phyloP scores from a whole-genome alignment of 2,329 filamentous ascomycete genomes.

The Phialophora tarda region DNA sequence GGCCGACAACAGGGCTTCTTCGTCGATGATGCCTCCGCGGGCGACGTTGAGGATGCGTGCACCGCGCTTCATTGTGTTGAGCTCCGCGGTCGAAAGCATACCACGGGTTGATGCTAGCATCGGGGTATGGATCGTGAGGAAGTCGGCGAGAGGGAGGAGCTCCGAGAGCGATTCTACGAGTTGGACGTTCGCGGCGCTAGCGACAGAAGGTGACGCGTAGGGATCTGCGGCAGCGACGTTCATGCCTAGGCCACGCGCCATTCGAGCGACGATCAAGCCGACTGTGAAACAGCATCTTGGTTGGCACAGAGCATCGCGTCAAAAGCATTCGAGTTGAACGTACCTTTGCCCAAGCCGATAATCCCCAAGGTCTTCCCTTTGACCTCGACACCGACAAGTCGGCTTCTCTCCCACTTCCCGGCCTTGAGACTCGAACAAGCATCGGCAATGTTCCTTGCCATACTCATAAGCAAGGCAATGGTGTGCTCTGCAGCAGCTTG shows the following conservation, averaged over 20 bases:
- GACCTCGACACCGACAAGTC: slow-evolving; percentile 77
- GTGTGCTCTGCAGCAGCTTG: slow-evolving; percentile 81
- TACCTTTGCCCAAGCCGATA: slow-evolving; percentile 78
- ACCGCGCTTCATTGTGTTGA: slow-evolving; percentile 73
- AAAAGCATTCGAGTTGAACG: background rate
- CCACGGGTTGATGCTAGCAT: slow-evolving; percentile 77
- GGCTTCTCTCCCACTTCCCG: slow-evolving; percentile 76
- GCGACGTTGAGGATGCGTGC: slow-evolving; percentile 80
- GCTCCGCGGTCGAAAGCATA: slow-evolving; percentile 70
- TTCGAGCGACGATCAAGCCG: slow-evolving; percentile 78
- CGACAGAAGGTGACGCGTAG: slow-evolving; percentile 75
- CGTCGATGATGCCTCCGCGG: slow-evolving; percentile 79
- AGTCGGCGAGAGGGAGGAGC: slow-evolving; percentile 71
- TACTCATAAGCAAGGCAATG: slow-evolving; percentile 73
- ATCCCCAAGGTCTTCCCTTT: slow-evolving; percentile 77
- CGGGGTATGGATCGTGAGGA: slow-evolving; percentile 81
- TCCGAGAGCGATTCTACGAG: slow-evolving; percentile 64
- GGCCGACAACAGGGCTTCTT: slow-evolving; percentile 71
- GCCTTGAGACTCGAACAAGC: slow-evolving; percentile 71
- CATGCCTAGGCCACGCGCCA: slow-evolving; percentile 79
- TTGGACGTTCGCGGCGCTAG: slow-evolving; percentile 69
- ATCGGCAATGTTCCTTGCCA: slow-evolving; percentile 73
- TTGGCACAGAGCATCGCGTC: slow-evolving; percentile 13
- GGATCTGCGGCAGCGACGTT: slow-evolving; percentile 75
- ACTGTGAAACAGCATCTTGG: slow-evolving; percentile 47